Evolutionary conservation across 306 rosid species (phyloP), one percentile per base, ranked within the genome.

Genomic region (Vigna mungo): DNA sequence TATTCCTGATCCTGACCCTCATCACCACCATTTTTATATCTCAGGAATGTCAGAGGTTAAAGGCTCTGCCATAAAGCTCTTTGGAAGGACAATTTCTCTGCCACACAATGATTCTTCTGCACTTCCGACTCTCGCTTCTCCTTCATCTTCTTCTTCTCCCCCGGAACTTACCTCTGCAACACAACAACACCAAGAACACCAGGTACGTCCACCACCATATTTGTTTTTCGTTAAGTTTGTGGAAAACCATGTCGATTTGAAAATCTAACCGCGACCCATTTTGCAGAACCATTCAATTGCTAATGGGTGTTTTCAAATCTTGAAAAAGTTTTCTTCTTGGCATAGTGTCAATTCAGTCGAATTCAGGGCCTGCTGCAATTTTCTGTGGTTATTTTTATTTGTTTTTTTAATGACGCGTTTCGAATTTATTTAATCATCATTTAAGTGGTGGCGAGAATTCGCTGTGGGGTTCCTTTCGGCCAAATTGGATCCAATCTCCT

Each of bases 31-130:
- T 7, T 17, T 55, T 55, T 4, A 41, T 47, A 67, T 41, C 30
- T 65, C 54, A 20, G 78, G 51, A 92, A 94, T 94, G 98, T 79
- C 88, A 52, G 87, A 85, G 87, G 18, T 84, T 43, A 88, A 82
- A 78, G 90, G 89, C 78, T 78, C 85, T 21, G 80, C 82, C 15
- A 86, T 92, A 62, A 94, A 90, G 92, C 89, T 92, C 3, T 92
- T 94, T 72, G 98, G 98, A 12, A 84, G 85, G 84, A 94, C 93
- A 66, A 90, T 94, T 84, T 64, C 89, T 1, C 63, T 92, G 77
- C 90, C 87, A 72, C 73, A 15, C 67, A 52, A 75, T 17, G 12
- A 39, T 76, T 55, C 66, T 23, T 56, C 81, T 63, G 41, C 16
- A 1, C 58, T 65, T 25, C 21, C 34, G 0, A 30, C 39, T 48